phyloP scores from a whole-genome alignment of 163 green algal species.

The Chlorella variabilis region DNA sequence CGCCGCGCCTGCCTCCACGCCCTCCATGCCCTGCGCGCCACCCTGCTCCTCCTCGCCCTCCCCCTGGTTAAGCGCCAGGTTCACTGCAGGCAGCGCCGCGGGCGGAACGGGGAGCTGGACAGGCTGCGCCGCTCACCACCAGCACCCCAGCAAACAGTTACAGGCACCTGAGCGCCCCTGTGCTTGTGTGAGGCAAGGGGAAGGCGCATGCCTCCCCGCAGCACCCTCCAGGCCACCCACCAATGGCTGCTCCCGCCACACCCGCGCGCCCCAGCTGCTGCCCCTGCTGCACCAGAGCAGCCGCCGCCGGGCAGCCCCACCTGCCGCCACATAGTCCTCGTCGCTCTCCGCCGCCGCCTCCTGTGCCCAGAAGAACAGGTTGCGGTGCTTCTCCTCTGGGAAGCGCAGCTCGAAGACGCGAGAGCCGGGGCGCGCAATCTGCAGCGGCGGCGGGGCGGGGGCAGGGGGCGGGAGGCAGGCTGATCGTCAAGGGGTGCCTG shows the following conservation, averaged over 20 bases:
- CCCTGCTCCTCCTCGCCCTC: background rate
- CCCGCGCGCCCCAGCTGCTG: too few relatives aligned
- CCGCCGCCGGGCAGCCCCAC: too few relatives aligned
- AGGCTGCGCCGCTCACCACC: too few relatives aligned
- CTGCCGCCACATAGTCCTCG: slow-evolving; percentile 1
- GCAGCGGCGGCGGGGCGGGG: background rate
- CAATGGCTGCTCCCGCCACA: too few relatives aligned
- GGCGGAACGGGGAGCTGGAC: too few relatives aligned
- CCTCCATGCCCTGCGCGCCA: slow-evolving; percentile 9
- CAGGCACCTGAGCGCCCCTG: too few relatives aligned
- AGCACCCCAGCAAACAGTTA: too few relatives aligned
- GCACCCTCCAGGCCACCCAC: too few relatives aligned
- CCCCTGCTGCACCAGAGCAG: too few relatives aligned
- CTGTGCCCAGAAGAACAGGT: slow-evolving; percentile 42
- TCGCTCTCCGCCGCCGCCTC: background rate
- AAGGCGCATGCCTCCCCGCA: too few relatives aligned
- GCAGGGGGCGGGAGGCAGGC: background rate
- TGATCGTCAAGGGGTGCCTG: background rate
- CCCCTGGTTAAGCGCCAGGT: background rate
- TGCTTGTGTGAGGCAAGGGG: too few relatives aligned
- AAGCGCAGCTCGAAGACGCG: slow-evolving; percentile 37
- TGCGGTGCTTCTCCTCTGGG: slow-evolving; percentile 20
- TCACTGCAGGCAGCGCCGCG: background rate
- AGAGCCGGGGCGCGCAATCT: slow-evolving; percentile 14
- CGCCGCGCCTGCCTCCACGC: background rate